Percentiles rank a stretch among this genome's conserved stretches.
Evolutionary conservation across 2,329 filamentous ascomycete species (phyloP).

Genomic region (Apiospora rasikravindrae): DNA sequence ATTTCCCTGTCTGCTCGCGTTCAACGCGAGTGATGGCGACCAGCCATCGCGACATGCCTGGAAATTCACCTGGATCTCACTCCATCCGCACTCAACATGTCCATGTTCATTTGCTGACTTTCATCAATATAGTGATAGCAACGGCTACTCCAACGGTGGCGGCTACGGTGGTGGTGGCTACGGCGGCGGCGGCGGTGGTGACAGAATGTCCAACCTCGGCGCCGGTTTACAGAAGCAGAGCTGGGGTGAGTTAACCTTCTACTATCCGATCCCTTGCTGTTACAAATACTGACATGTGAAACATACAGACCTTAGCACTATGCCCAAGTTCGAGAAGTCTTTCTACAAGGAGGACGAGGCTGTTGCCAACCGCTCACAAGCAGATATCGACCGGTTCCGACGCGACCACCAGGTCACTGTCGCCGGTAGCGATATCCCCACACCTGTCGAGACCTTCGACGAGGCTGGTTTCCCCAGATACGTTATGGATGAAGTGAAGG

Average conservation of each 20-base stretch:
- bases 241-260: constrained; percentile 64
- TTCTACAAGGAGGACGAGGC: constrained; percentile 96
- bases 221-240: constrained; percentile 84
- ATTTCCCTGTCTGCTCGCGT: constrained; percentile 2
- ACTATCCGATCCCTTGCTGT: constrained; percentile 22
- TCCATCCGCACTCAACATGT: background rate
- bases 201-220: constrained; percentile 93
- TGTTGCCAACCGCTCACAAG: constrained; percentile 74
- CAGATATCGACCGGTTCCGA: constrained; percentile 89
- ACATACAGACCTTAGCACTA: constrained; percentile 67
- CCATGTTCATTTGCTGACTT: constrained; percentile 4
- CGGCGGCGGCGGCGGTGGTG: constrained; percentile 70
- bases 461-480: constrained; percentile 97
- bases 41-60: background rate
- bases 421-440: constrained; percentile 80
- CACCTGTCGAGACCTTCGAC: constrained; percentile 95
- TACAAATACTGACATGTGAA: constrained; percentile 30
- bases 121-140: constrained; percentile 36
- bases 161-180: constrained; percentile 46
- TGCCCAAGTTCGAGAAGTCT: constrained; percentile 98
- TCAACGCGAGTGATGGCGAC: background rate
- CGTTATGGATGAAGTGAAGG: constrained; percentile 98
- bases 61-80: too few relatives aligned
- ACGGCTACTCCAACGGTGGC: constrained; percentile 58
- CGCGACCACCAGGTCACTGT: constrained; percentile 84